Evolutionary conservation across 441 rosid species (phyloP), one percentile per base, ranked within the genome.

Genomic region (Rhodomyrtus psidioides): DNA sequence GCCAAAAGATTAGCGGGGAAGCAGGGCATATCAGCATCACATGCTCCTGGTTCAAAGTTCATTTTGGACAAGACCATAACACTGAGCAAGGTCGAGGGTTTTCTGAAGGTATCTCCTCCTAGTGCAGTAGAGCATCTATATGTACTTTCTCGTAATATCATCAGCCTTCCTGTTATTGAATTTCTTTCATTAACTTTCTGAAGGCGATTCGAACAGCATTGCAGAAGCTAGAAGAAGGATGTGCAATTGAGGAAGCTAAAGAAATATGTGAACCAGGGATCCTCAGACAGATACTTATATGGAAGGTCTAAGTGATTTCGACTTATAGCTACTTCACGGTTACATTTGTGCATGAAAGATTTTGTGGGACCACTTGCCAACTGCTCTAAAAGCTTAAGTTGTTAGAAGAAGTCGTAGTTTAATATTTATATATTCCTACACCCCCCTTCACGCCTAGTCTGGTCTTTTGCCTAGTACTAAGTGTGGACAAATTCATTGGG

Each of bases 201-300:
- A 74, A 86, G 88, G 88, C 88, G 46, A 49, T 58, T 24, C 83
- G 56, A 55, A 53, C 85, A n/a, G 88, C 88, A 46, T 74, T 86
- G 85, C 75, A 83, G 76, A 86, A 74, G 57, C 60, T 86, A 84
- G 79, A 83, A 14, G 28, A 21, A 55, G 85, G 83, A 55, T 44
- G 59, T 83, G 57, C 83, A 55, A 4, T 86, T 49, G 86, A 86
- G 74, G 88, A 86, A 75, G 88, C 86, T 42, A 83, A 86, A 83
- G 88, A 74, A 74, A 76, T 86, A 15, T 86, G 88, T 74, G 85
- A 83, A 57, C 86, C 83, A 23, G 83, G 75, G 74, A 57, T 86
- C 79, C 56, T 86, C 55, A 54, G 56, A 16, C 85, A 83, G 88
- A 44, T 86, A 13, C 12, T 56, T 42, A 15, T 42, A 14, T 86